These are phyloP conservation scores for Cyberlindnera amylophila DNA, from an alignment of 805 yeast genomes.

Conservation along the genomic window DNA sequence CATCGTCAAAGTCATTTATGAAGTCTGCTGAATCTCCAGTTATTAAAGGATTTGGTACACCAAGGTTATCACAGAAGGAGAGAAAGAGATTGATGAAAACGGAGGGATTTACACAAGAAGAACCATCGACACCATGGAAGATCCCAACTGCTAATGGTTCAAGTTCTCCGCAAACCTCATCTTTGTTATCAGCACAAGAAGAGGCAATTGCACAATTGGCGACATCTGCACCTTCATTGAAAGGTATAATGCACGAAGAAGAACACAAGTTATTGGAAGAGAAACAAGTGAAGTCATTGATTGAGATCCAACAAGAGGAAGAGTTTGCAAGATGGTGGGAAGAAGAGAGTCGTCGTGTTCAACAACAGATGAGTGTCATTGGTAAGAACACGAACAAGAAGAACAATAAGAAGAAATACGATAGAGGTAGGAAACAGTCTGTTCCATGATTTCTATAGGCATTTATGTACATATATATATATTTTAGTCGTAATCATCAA, in stretches of 20 bases:
- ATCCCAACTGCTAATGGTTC: slow-evolving; percentile 10
- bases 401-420: slow-evolving; percentile 6
- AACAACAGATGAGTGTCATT: slow-evolving; percentile 32
- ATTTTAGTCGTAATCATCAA: slow-evolving; percentile 23
- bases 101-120: background rate
- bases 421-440: slow-evolving; percentile 14
- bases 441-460: slow-evolving; percentile 9
- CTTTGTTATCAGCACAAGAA: slow-evolving; percentile 20
- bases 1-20: slow-evolving; percentile 10
- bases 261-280: slow-evolving; percentile 35
- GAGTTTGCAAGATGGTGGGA: slow-evolving; percentile 90
- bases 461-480: background rate
- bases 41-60: background rate
- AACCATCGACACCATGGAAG: slow-evolving; percentile 20
- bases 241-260: slow-evolving; percentile 46
- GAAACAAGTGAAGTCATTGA: slow-evolving; percentile 42
- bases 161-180: slow-evolving; percentile 11
- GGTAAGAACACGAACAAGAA: slow-evolving; percentile 2
- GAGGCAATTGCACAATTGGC: slow-evolving; percentile 15
- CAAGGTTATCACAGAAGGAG: slow-evolving; percentile 51
- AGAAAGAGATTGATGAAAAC: slow-evolving; percentile 41
- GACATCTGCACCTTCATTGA: slow-evolving; percentile 30
- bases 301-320: slow-evolving; percentile 76
- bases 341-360: slow-evolving; percentile 67
- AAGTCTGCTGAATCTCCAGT: slow-evolving; percentile 2